Evolutionary conservation across 176 grass and related monocot species (phyloP), one percentile per base, ranked within the genome.

Genomic region (Oropetium thomaeum): DNA sequence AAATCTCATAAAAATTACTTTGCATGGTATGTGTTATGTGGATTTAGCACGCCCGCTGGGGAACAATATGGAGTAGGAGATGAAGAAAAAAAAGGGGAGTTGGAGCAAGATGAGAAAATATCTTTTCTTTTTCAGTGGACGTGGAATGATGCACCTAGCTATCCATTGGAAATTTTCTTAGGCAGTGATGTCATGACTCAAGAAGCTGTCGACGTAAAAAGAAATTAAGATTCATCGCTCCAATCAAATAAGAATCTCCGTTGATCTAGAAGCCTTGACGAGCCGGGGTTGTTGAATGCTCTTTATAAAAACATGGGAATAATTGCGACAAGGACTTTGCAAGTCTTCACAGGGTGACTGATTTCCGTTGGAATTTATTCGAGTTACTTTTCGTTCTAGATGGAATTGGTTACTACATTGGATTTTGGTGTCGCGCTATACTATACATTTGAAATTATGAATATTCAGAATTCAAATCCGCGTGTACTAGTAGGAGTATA

Each of bases 141-240:
- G 62, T 13, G 1, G 34, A 31, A 33, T 64, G n/a, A 63, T 12
- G 15, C 14, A 6, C 25, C 5, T 23, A 48, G 14, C 4, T 33
- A 62, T 33, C 39, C 1, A 2, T 31, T 5, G 30, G 58, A 43
- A 45, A 3, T 28, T 40, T 61, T 37, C 43, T 69, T 16, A 19
- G 0, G 42, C 0, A 12, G 1, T 44, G 77, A 59, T 10, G 62
- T 27, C 52, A 33, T 20, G 30, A 35, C n/a, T n/a, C n/a, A n/a
- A n/a, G n/a, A n/a, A 78, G 43, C 26, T 13, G 49, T 51, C 40
- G 31, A 38, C 25, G 22, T 2, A 10, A 28, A 52, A 74, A 42
- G 55, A 68, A 69, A 53, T 62, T 43, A n/a, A 52, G 54, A 62
- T 80, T 69, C 73, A 14, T 20, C 19, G 19, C 14, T 43, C 43